Base-by-base conservation (phyloP, 139 green algal species). In the Tetraselmis striata region DNA sequence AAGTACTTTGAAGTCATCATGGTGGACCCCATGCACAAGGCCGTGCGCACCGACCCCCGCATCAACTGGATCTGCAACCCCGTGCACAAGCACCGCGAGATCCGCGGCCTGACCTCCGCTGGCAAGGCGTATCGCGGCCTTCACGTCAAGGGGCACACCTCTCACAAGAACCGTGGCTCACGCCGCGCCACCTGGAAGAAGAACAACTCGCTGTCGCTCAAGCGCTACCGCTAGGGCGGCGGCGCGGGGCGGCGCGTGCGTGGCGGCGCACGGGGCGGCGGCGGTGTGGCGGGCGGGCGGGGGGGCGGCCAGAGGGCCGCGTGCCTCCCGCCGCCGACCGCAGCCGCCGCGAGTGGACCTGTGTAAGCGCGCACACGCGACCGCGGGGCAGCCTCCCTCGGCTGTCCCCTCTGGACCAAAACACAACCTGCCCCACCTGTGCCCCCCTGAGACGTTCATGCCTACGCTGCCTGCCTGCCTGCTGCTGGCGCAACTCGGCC, bases 1-100 rank as follows among this genome's bases (percentile, higher is more conserved):
- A 99, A 99, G 93, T 99, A 99, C 95, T 99, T 95, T 83, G 97
- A 99, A 91, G 92, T 99, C 45, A 98, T 99, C 92, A 85, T 98
- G 84, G 91, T 99, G 78, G 97, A 99, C 91, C 93, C 94, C n/a
- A 86, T 89, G 30, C 97, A 99, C 93, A 95, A 92, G 27, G 91
- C 88, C 81, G 95, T 99, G 83, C 93, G 97, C 86, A 97, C 95
- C 84, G 97, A 99, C 82, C 85, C 97, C n/a, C 93, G 94, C 87
- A 94, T 98, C 91, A 99, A 99, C 95, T 99, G 97, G 97, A 97
- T 99, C 83, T 93, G 86, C 90, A 96, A 96, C 84, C 91, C 97
- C 32, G 92, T 97, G 87, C 94, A 98, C 92, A 99, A 99, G 94
- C 97, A 98, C 91, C 93, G 97, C 80, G 97, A 99, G 93, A 90